A percentile compares a stretch with the other conserved stretches of the same genome.
These are phyloP conservation scores for Daedaleopsis nitida DNA, from an alignment of 768 basidiomycete genomes.

Conservation along the genomic window DNA sequence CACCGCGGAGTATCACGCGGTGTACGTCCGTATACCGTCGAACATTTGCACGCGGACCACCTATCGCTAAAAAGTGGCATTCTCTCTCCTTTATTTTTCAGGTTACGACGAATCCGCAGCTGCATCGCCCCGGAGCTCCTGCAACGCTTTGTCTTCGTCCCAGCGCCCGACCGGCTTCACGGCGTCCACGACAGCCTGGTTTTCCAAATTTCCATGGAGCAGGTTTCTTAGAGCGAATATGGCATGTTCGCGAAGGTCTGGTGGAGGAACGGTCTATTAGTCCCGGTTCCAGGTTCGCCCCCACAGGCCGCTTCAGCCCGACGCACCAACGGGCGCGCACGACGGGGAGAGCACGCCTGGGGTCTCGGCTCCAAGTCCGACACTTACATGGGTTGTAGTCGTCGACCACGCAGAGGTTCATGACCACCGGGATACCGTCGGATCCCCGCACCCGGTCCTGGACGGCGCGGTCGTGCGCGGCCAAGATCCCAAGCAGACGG, in stretches of 20 bases:
- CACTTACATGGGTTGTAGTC: conserved; percentile 90
- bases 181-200: conserved; percentile 76
- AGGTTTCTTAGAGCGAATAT: conserved; percentile 82
- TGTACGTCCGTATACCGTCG: not conserved
- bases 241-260: conserved; percentile 91
- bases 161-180: conserved; percentile 65
- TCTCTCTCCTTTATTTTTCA: not conserved
- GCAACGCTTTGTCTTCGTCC: conserved; percentile 57
- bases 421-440: conserved; percentile 78
- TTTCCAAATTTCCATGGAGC: conserved; percentile 73
- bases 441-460: conserved; percentile 75
- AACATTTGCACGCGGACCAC: not conserved
- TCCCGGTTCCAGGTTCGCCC: not conserved
- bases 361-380: not conserved
- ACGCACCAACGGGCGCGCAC: not conserved
- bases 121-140: conserved; percentile 37
- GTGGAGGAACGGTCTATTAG: not conserved
- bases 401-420: conserved; percentile 89
- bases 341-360: not conserved
- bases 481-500: conserved; percentile 80
- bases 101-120: not conserved
- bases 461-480: conserved; percentile 59
- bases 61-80: not conserved
- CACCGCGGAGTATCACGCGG: not conserved
- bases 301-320: not conserved